Evolutionary conservation across 345 rosid species (phyloP).

Genomic region (Reutealis trisperma): DNA sequence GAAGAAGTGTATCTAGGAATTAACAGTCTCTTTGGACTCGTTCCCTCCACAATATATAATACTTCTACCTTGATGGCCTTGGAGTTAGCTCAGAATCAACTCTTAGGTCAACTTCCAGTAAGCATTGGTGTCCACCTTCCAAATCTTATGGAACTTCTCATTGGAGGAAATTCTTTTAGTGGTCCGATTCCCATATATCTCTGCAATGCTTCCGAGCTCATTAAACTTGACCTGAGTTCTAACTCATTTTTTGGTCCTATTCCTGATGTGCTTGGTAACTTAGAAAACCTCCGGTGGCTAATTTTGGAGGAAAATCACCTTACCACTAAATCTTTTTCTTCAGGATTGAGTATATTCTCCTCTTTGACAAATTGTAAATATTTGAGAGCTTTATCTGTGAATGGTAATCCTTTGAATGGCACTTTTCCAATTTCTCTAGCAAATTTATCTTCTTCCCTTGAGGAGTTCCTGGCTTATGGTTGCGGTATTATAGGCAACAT

Average conservation of each 20-base stretch:
- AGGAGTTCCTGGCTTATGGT: neutral
- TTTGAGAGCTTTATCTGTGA: too few species aligned
- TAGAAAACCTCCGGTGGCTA: neutral
- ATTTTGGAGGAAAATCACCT: neutral
- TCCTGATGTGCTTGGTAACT: constrained; percentile 3
- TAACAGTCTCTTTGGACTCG: neutral
- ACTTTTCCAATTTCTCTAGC: neutral
- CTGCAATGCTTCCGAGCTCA: constrained; percentile 23
- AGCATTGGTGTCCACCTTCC: too few species aligned
- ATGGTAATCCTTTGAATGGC: neutral
- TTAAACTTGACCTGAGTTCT: neutral
- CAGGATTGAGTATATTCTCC: neutral
- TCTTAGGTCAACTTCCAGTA: too few species aligned
- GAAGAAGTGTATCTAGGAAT: neutral
- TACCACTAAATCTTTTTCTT: neutral
- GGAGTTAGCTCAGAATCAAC: too few species aligned
- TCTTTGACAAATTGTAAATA: too few species aligned
- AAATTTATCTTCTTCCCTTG: neutral
- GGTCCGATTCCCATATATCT: constrained; percentile 13
- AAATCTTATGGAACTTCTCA: too few species aligned
- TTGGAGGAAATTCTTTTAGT: neutral
- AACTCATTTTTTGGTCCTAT: constrained; percentile 16
- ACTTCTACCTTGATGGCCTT: too few species aligned
- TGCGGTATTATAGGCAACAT: neutral
- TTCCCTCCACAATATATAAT: constrained; percentile 15